Evolutionary conservation across 2,329 filamentous ascomycete genomes (phyloP).

Genomic region (Claviceps sorghi): DNA sequence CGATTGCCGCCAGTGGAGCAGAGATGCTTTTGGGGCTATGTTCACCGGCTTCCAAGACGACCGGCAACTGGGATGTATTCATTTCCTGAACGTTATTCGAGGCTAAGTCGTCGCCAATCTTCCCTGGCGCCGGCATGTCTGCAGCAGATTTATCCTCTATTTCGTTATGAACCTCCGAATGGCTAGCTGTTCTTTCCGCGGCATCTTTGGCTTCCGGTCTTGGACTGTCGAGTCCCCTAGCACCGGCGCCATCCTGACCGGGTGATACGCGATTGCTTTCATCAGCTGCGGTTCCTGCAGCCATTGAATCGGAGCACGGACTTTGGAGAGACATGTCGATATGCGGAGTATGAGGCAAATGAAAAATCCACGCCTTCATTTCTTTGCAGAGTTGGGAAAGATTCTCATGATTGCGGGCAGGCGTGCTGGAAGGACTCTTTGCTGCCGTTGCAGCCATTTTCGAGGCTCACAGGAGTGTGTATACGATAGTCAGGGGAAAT

Average conservation of each 20-base stretch:
- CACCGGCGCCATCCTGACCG: not conserved
- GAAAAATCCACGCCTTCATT: conserved; percentile 3
- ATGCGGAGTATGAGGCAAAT: not conserved
- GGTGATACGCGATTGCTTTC: not conserved
- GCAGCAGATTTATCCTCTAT: not conserved
- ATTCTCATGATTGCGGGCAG: not conserved
- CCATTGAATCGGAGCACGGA: not conserved
- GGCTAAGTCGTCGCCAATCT: not conserved
- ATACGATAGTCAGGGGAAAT: too few relatives aligned
- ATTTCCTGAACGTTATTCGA: not conserved
- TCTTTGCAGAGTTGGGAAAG: conserved; percentile 3
- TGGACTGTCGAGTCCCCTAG: not conserved
- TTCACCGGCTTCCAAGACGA: not conserved
- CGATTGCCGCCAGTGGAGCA: not conserved
- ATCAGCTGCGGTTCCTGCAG: not conserved
- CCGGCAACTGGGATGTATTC: not conserved
- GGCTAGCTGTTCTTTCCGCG: too few relatives aligned
- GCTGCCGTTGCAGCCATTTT: not conserved
- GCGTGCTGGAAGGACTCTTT: not conserved
- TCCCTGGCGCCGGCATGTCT: not conserved
- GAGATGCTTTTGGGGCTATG: not conserved
- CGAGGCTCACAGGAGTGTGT: not conserved
- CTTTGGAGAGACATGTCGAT: not conserved
- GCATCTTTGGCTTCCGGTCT: not conserved
- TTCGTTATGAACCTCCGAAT: not conserved